Evolutionary conservation across 2,329 filamentous ascomycete species (phyloP).

Genomic region (Thelonectria olida): DNA sequence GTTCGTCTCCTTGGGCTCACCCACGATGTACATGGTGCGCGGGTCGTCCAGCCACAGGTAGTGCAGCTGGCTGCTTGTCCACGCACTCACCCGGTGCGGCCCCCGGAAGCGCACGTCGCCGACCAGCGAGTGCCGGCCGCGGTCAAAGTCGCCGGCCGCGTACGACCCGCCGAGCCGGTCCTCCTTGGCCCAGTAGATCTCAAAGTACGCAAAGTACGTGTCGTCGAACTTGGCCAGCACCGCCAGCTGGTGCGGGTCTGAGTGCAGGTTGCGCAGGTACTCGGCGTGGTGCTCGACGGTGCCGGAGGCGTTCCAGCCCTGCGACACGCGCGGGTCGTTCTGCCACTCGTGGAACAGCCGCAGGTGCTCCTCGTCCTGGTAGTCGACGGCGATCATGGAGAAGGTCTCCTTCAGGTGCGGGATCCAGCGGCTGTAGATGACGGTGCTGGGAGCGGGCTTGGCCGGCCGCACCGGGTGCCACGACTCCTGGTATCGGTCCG

Average conservation of each 20-base stretch:
- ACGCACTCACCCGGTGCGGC: constrained; percentile 67
- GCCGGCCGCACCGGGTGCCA: constrained; percentile 76
- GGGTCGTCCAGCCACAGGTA: constrained; percentile 70
- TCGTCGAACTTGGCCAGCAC: constrained; percentile 78
- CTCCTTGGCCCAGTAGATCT: constrained; percentile 80
- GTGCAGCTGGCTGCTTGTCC: constrained; percentile 71
- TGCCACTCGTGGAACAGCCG: constrained; percentile 81
- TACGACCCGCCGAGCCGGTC: constrained; percentile 66
- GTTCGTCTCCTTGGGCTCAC: constrained; percentile 78
- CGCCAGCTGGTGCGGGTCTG: constrained; percentile 76
- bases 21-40: constrained; percentile 65
- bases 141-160: constrained; percentile 63
- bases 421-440: constrained; percentile 82
- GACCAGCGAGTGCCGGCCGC: constrained; percentile 66
- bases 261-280: constrained; percentile 74
- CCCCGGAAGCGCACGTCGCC: constrained; percentile 68
- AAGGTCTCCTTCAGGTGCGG: constrained; percentile 80
- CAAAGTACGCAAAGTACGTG: constrained; percentile 78
- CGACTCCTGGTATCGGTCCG: constrained; percentile 58
- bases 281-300: constrained; percentile 77
- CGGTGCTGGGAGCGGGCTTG: constrained; percentile 75
- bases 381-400: constrained; percentile 79
- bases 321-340: constrained; percentile 82
- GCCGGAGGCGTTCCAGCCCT: constrained; percentile 83
- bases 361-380: constrained; percentile 69